These are phyloP conservation scores for Vararia minispora DNA, from an alignment of 768 basidiomycete species.

Conservation along the genomic window DNA sequence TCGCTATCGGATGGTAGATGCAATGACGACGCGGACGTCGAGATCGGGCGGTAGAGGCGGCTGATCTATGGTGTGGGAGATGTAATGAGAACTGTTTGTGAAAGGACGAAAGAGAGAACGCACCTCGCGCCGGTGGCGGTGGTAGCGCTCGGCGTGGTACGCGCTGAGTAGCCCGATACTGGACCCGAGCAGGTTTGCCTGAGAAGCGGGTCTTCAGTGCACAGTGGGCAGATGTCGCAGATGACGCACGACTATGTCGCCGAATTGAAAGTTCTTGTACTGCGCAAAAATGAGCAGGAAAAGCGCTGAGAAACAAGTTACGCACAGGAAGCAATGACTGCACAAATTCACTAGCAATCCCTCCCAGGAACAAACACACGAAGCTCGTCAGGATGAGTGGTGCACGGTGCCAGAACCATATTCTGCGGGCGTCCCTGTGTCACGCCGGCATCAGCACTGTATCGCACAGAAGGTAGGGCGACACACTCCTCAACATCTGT, in stretches of 20 bases:
- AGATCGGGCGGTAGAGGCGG: conserved; percentile 65
- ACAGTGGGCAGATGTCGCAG: background rate
- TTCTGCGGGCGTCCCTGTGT: conserved; percentile 56
- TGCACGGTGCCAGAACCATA: conserved; percentile 82
- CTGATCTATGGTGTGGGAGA: conserved; percentile 39
- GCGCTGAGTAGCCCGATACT: conserved; percentile 53
- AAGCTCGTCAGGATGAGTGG: conserved; percentile 56
- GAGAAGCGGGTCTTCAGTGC: background rate
- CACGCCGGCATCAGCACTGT: background rate
- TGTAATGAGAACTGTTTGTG: background rate
- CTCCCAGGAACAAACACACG: conserved; percentile 71
- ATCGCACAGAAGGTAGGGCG: background rate
- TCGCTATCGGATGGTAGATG: conserved; percentile 43
- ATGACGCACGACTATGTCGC: conserved; percentile 56
- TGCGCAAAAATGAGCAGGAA: conserved; percentile 16
- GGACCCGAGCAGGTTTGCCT: conserved; percentile 78
- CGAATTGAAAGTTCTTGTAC: conserved; percentile 64
- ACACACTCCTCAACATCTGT: conserved; percentile 80
- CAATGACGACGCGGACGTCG: conserved; percentile 27
- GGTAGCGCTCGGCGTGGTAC: conserved; percentile 62
- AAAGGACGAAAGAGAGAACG: conserved; percentile 5
- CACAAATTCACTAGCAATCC: conserved; percentile 71
- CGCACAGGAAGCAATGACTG: conserved; percentile 66
- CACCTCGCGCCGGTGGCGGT: conserved; percentile 73
- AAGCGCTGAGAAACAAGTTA: conserved; percentile 1